Percentiles rank a stretch among this genome's conserved stretches.
Conservation (phyloP, 495 filamentous ascomycete species). For the Aspergillus bertholletiae region DNA sequence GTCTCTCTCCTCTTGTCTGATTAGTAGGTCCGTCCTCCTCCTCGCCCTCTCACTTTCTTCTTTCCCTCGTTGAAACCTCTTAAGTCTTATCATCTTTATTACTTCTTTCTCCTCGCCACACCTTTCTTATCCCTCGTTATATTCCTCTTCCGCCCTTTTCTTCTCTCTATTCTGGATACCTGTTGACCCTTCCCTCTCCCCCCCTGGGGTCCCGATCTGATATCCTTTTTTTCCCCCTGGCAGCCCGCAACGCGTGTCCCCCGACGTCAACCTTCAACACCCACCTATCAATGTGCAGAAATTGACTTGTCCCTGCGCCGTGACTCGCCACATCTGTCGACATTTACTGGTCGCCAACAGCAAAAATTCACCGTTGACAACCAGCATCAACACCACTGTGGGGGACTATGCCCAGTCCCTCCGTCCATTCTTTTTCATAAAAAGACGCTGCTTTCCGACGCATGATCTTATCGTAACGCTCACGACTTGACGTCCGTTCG, state of each 20-base stretch:
- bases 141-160: constrained; percentile 1
- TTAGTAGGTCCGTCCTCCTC: constrained; percentile 1
- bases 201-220: too few species aligned
- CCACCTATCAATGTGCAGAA: constrained; percentile 6
- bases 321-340: constrained; percentile 5
- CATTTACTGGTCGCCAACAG: not conserved
- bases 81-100: constrained; percentile 4
- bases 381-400: not conserved
- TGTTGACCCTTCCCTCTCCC: constrained; percentile 2
- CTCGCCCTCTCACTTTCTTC: constrained; percentile 7
- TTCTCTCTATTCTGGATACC: constrained; percentile 1
- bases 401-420: constrained; percentile 27
- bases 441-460: constrained; percentile 8
- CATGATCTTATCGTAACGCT: constrained; percentile 32
- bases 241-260: constrained; percentile 18
- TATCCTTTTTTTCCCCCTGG: constrained; percentile 7
- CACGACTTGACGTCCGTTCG: constrained; percentile 43
- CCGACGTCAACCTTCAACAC: constrained; percentile 15
- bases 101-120: not conserved
- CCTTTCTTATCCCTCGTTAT: constrained; percentile 5
- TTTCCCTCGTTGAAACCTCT: not conserved
- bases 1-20: constrained; percentile 3
- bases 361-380: not conserved
- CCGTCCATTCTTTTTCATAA: constrained; percentile 20
- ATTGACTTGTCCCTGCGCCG: constrained; percentile 8